phyloP scores from a whole-genome alignment of 179 eudicot species.

The Spergularia azorica region DNA sequence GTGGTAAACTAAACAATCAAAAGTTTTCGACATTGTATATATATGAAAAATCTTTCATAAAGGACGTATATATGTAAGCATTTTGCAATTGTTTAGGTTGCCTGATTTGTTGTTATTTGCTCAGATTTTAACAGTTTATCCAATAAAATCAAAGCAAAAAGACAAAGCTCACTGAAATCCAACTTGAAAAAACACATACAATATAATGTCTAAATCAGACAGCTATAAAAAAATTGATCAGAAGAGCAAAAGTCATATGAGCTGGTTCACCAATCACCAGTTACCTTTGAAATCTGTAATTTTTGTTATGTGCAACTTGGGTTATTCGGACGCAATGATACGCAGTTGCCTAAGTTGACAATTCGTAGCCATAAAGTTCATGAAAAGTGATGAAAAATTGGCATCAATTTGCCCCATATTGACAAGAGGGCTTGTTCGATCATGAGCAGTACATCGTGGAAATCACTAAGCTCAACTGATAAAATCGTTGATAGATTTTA shows the following conservation, averaged over 20 bases:
- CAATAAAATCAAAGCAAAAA: neutral
- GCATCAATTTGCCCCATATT: neutral
- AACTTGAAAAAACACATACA: slow-evolving; percentile 14
- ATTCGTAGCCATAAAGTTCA: neutral
- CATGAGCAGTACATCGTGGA: neutral
- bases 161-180: slow-evolving; percentile 10
- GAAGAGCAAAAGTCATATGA: slow-evolving; percentile 22
- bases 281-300: slow-evolving; percentile 11
- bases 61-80: neutral
- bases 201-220: slow-evolving; percentile 26
- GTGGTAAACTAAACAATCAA: neutral
- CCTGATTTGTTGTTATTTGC: slow-evolving; percentile 13
- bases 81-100: neutral
- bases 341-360: slow-evolving; percentile 20
- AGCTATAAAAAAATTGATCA: slow-evolving; percentile 24
- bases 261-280: slow-evolving; percentile 32
- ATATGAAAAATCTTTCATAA: too few relatives aligned
- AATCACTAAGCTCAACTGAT: too few relatives aligned
- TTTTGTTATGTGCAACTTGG: slow-evolving; percentile 26
- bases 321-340: neutral
- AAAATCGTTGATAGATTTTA: neutral
- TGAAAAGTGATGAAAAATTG: slow-evolving; percentile 2
- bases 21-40: neutral
- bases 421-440: neutral
- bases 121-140: slow-evolving; percentile 8